Evolutionary conservation across 2,329 filamentous ascomycete genomes (phyloP).

Genomic region (Rhinocladiella mackenziei): DNA sequence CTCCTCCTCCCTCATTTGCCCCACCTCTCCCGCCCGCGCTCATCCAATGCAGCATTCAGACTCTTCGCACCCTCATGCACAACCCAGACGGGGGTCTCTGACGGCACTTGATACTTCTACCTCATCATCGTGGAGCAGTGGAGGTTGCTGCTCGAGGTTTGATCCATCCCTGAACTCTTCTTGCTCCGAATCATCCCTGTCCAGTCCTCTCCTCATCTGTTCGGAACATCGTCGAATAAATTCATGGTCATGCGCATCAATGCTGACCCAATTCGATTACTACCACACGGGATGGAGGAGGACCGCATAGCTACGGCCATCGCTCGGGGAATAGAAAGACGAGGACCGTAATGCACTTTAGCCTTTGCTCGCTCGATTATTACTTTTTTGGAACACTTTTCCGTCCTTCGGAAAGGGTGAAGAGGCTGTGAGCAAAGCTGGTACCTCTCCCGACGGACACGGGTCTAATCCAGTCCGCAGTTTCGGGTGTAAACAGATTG

Average conservation of each 20-base stretch:
- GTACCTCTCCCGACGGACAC: conserved; percentile 4
- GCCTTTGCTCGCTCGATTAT: not conserved
- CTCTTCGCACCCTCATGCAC: conserved; percentile 3
- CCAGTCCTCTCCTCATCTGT: not conserved
- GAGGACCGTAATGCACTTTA: too few species aligned
- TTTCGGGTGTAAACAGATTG: conserved; percentile 22
- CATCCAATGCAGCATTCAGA: conserved; percentile 3
- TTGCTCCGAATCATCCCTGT: conserved; percentile 1
- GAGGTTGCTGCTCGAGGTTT: not conserved
- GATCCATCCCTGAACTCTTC: not conserved
- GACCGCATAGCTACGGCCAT: not conserved
- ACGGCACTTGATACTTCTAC: conserved; percentile 5
- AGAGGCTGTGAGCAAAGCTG: too few species aligned
- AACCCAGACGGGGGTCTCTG: not conserved
- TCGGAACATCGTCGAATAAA: too few species aligned
- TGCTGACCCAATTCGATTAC: not conserved
- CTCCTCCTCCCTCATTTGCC: conserved; percentile 7
- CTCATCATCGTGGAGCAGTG: not conserved
- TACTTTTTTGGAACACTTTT: not conserved
- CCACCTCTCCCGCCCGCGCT: conserved; percentile 8
- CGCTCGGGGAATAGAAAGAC: too few species aligned
- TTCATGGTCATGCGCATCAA: too few species aligned
- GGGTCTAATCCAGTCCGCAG: too few species aligned
- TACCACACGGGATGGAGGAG: not conserved
- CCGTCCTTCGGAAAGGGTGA: conserved; percentile 3